These are phyloP conservation scores for Neurospora sublineolata DNA, from an alignment of 495 filamentous ascomycete genomes.

Conservation along the genomic window DNA sequence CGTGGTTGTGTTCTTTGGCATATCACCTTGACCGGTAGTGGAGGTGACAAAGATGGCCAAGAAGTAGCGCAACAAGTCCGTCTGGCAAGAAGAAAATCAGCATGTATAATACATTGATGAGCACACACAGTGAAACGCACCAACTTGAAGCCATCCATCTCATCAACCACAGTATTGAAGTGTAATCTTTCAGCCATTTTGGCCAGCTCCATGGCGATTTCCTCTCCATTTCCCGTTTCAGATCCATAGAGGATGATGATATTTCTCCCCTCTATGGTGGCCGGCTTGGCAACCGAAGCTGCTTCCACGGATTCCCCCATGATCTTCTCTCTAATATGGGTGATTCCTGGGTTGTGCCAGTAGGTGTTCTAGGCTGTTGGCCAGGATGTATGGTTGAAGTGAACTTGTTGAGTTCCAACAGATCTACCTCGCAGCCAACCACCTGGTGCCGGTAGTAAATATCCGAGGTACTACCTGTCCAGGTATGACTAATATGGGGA, in stretches of 20 bases:
- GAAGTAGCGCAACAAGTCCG: slow-evolving; percentile 36
- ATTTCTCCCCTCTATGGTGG: slow-evolving; percentile 32
- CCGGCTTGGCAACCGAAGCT: slow-evolving; percentile 2
- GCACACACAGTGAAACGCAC: slow-evolving; percentile 37
- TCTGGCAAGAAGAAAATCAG: slow-evolving; percentile 19
- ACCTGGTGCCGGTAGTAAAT: background rate
- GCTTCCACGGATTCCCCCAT: slow-evolving; percentile 4
- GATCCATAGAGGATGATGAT: slow-evolving; percentile 83
- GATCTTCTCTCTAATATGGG: background rate
- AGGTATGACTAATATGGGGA: background rate
- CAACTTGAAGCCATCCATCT: slow-evolving; percentile 64
- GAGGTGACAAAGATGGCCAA: slow-evolving; percentile 72
- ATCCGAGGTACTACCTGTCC: background rate
- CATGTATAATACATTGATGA: slow-evolving; percentile 28
- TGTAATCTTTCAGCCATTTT: slow-evolving; percentile 59
- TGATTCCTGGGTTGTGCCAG: background rate
- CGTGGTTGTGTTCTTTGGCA: slow-evolving; percentile 64
- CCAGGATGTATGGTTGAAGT: background rate
- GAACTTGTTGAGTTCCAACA: background rate
- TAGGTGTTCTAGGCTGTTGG: background rate
- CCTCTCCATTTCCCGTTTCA: slow-evolving; percentile 87
- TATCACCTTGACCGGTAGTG: slow-evolving; percentile 89
- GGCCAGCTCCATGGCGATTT: slow-evolving; percentile 75
- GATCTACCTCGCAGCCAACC: background rate
- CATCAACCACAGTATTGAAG: slow-evolving; percentile 60